Evolutionary conservation across 2,329 filamentous ascomycete genomes (phyloP).

Genomic region (Geosmithia flava): DNA sequence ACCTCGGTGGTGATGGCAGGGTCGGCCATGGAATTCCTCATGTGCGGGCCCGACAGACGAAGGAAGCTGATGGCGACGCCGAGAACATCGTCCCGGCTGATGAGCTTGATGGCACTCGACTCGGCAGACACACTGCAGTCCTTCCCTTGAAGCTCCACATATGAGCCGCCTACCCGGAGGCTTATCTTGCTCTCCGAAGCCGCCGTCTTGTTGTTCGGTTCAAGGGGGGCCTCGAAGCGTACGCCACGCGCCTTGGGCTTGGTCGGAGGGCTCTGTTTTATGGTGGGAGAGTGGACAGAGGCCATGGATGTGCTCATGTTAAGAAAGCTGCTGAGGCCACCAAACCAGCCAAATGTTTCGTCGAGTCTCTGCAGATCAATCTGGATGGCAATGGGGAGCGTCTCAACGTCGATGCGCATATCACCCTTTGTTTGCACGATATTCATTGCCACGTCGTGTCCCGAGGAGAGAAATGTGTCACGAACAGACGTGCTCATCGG

Average conservation of each 20-base stretch:
- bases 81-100: slow-evolving; percentile 61
- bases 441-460: slow-evolving; percentile 45
- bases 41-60: slow-evolving; percentile 59
- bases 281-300: slow-evolving; percentile 43
- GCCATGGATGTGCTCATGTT: slow-evolving; percentile 79
- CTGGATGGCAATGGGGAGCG: slow-evolving; percentile 62
- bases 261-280: slow-evolving; percentile 21
- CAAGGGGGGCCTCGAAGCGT: slow-evolving; percentile 41
- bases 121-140: slow-evolving; percentile 63
- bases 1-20: slow-evolving; percentile 53
- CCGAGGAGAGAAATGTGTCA: slow-evolving; percentile 43
- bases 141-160: slow-evolving; percentile 65
- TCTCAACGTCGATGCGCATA: slow-evolving; percentile 52
- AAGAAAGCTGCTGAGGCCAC: slow-evolving; percentile 80
- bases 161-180: slow-evolving; percentile 61
- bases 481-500: slow-evolving; percentile 47
- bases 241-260: slow-evolving; percentile 40
- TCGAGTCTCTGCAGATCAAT: slow-evolving; percentile 74
- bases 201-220: slow-evolving; percentile 32
- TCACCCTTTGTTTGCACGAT: slow-evolving; percentile 30
- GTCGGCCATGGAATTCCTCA: slow-evolving; percentile 36
- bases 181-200: slow-evolving; percentile 56
- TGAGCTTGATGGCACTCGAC: slow-evolving; percentile 71
- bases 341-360: slow-evolving; percentile 78
- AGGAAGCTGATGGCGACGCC: slow-evolving; percentile 65